phyloP scores from a whole-genome alignment of 2,329 filamentous ascomycete species.

The Aspergillus pseudoviridinutans region DNA sequence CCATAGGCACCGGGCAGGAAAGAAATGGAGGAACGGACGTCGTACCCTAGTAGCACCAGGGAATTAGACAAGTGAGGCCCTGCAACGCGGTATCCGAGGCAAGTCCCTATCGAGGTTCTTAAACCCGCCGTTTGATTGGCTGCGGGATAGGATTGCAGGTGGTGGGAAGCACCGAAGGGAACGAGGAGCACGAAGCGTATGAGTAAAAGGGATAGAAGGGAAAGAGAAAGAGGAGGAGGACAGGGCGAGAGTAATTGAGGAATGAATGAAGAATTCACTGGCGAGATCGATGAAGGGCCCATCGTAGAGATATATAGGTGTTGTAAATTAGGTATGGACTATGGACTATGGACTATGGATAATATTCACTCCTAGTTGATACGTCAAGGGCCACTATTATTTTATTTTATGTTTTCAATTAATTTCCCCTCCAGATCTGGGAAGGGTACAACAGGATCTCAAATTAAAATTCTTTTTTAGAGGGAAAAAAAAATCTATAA shows the following conservation, averaged over 20 bases:
- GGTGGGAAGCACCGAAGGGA: slow-evolving; percentile 4
- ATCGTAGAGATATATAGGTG: slow-evolving; percentile 32
- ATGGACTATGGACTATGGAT: not conserved
- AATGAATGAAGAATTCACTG: slow-evolving; percentile 23
- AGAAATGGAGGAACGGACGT: too few species aligned
- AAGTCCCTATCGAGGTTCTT: too few species aligned
- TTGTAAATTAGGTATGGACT: slow-evolving; percentile 5
- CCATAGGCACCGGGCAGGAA: too few species aligned
- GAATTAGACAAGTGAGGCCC: too few species aligned
- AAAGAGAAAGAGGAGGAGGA: slow-evolving; percentile 6
- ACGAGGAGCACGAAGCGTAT: slow-evolving; percentile 9
- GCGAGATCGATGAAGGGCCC: slow-evolving; percentile 22
- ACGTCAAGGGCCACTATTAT: not conserved
- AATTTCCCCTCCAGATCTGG: not conserved
- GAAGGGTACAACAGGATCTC: slow-evolving; percentile 1
- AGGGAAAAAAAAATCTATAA: slow-evolving; percentile 3
- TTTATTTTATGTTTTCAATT: not conserved
- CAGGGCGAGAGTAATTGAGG: slow-evolving; percentile 16
- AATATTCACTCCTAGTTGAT: not conserved
- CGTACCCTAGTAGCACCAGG: too few species aligned
- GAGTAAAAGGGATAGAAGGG: slow-evolving; percentile 10
- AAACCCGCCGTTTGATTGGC: too few species aligned
- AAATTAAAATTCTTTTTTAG: not conserved
- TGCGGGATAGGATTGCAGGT: not conserved
- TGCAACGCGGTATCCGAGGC: too few species aligned